Conservation (phyloP, 202 grass and related monocot species). For the Eragrostis tef region DNA sequence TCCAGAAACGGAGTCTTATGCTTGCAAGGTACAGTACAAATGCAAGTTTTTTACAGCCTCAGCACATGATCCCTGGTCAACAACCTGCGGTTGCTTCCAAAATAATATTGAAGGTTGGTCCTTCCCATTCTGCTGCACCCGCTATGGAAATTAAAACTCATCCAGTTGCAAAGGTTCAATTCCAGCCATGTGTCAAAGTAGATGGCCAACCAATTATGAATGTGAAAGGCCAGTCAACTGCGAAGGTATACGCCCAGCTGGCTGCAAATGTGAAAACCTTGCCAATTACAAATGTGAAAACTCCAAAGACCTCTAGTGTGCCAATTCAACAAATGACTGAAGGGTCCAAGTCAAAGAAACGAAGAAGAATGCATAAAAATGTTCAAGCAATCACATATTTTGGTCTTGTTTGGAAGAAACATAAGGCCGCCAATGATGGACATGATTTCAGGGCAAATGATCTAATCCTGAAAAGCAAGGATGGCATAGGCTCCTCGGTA, state of each 20-base stretch:
- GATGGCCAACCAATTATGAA: conserved; percentile 38
- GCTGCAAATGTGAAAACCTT: not conserved
- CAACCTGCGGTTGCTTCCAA: conserved; percentile 48
- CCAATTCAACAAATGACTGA: conserved; percentile 49
- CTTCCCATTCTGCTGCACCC: conserved; percentile 46
- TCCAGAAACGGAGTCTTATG: conserved; percentile 55
- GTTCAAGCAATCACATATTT: conserved; percentile 60
- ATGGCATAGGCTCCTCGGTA: conserved; percentile 48
- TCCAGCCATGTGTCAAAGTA: conserved; percentile 8
- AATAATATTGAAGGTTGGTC: conserved; percentile 60
- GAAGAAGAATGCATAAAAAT: conserved; percentile 50
- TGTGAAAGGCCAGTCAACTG: conserved; percentile 28
- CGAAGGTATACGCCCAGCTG: not conserved
- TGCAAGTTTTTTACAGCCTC: conserved; percentile 46
- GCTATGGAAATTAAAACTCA: conserved; percentile 14
- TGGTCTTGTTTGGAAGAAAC: conserved; percentile 85
- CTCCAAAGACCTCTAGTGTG: conserved; percentile 35
- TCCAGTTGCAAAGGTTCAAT: not conserved
- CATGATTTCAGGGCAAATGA: conserved; percentile 71
- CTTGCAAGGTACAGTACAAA: conserved; percentile 55
- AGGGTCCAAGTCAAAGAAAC: conserved; percentile 52
- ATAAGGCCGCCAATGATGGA: conserved; percentile 49
- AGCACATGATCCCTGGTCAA: conserved; percentile 56
- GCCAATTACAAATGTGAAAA: conserved; percentile 31
- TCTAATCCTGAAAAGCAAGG: conserved; percentile 79